Percentiles rank a stretch among this genome's conserved stretches.
Conservation (phyloP, 2,329 filamentous ascomycete species). For the Coniochaeta sp. region DNA sequence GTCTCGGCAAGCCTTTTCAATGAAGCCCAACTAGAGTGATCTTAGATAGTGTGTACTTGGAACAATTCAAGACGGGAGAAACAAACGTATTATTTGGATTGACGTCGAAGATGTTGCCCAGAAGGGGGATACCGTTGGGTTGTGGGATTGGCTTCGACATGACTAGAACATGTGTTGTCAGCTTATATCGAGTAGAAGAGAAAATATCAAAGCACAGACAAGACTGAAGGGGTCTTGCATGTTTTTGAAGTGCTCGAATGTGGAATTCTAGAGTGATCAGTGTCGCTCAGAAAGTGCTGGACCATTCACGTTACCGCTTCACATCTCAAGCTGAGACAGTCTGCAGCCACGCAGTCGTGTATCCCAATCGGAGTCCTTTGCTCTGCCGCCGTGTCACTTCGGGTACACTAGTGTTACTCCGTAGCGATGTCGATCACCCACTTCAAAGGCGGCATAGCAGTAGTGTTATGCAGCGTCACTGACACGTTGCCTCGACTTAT, state of each 20-base stretch:
- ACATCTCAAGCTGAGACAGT: not conserved
- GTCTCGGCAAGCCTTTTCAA: not conserved
- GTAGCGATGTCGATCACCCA: not conserved
- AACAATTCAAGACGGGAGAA: slow-evolving; percentile 34
- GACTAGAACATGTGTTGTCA: not conserved
- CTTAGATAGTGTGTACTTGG: too few species aligned
- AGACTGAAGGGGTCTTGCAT: not conserved
- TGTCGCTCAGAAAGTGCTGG: not conserved
- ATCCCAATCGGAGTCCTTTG: not conserved
- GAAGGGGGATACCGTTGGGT: slow-evolving; percentile 38
- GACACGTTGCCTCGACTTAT: too few species aligned
- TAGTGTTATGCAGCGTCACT: not conserved
- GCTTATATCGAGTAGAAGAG: not conserved
- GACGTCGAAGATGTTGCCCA: slow-evolving; percentile 44
- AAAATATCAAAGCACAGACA: not conserved
- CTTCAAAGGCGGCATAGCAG: too few species aligned
- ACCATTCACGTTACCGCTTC: not conserved
- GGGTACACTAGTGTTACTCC: not conserved
- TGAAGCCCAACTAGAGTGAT: not conserved
- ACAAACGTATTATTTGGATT: slow-evolving; percentile 33
- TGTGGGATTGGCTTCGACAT: slow-evolving; percentile 41
- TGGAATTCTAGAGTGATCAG: not conserved
- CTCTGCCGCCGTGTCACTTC: not conserved
- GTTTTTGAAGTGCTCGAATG: not conserved
- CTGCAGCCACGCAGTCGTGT: not conserved